Percentiles rank a stretch among this genome's conserved stretches.
Evolutionary conservation across 140 eudicot species (phyloP).

Genomic region (Anethum foeniculum): DNA sequence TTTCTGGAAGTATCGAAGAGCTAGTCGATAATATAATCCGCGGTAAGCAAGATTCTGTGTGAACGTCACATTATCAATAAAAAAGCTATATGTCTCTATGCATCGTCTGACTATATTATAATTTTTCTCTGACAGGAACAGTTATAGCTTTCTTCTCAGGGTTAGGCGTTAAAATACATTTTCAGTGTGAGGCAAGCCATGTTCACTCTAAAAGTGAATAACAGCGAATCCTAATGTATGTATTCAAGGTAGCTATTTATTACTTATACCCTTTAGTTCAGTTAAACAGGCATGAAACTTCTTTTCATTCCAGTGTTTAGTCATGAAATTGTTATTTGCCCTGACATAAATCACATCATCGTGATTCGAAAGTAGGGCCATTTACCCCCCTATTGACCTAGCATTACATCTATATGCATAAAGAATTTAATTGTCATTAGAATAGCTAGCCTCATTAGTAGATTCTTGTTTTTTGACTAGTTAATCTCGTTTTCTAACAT

Average conservation of each 20-base stretch:
- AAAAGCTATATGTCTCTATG: background rate
- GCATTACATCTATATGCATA: background rate
- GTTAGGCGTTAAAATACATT: conserved; percentile 13
- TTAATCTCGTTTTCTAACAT: background rate
- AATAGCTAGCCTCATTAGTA: background rate
- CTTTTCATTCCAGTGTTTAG: background rate
- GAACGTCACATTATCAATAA: background rate
- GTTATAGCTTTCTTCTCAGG: conserved; percentile 11
- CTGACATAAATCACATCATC: background rate
- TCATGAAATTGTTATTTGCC: background rate
- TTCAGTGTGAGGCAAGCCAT: conserved; percentile 6
- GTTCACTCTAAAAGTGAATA: conserved; percentile 4
- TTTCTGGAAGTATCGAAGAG: conserved; percentile 17
- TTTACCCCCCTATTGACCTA: background rate
- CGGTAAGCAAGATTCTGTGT: conserved; percentile 22
- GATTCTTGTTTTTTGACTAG: background rate
- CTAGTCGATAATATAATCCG: background rate
- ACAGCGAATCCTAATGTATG: conserved; percentile 10
- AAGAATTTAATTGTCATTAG: background rate
- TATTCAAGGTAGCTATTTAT: conserved; percentile 25
- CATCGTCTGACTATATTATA: conserved; percentile 4
- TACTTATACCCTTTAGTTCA: background rate
- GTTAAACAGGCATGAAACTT: background rate
- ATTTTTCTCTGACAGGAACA: conserved; percentile 23
- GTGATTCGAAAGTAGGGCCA: background rate